A percentile compares a stretch with the other conserved stretches of the same genome.
Conservation (phyloP, 2,329 filamentous ascomycete species). For the Nigrospora osmanthi region DNA sequence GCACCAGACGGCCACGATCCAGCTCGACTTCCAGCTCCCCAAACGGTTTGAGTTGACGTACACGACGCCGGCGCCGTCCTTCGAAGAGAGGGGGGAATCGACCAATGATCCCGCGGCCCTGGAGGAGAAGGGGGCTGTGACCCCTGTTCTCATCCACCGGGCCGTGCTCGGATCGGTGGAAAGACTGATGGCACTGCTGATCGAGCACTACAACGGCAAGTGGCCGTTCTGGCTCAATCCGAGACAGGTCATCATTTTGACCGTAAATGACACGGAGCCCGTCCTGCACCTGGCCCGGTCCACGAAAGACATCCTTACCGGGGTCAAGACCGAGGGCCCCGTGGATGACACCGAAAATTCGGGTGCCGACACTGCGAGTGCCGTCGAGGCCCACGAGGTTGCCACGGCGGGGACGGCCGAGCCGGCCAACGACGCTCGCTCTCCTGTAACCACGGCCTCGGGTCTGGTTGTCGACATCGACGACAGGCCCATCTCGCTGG, state of each 20-base stretch:
- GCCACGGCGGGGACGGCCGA: slow-evolving; percentile 21
- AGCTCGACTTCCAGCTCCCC: slow-evolving; percentile 84
- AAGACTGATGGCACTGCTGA: slow-evolving; percentile 75
- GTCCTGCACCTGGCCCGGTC: slow-evolving; percentile 42
- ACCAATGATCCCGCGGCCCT: slow-evolving; percentile 40
- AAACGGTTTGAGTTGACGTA: slow-evolving; percentile 75
- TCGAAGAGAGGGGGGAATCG: slow-evolving; percentile 44
- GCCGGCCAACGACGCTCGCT: slow-evolving; percentile 19
- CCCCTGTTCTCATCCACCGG: slow-evolving; percentile 75
- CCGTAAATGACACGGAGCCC: slow-evolving; percentile 54
- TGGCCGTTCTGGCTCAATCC: slow-evolving; percentile 91
- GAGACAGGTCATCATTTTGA: slow-evolving; percentile 66
- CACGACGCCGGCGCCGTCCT: slow-evolving; percentile 57
- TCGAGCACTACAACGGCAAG: slow-evolving; percentile 71
- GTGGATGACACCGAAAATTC: slow-evolving; percentile 20
- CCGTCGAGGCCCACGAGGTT: slow-evolving; percentile 65
- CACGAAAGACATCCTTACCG: slow-evolving; percentile 41
- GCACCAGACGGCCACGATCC: slow-evolving; percentile 82
- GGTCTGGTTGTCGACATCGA: slow-evolving; percentile 65
- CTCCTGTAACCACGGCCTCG: slow-evolving; percentile 45
- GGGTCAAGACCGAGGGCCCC: slow-evolving; percentile 24
- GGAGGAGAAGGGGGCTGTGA: slow-evolving; percentile 49
- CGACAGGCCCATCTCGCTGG: slow-evolving; percentile 50
- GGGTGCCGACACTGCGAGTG: slow-evolving; percentile 46
- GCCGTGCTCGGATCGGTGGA: slow-evolving; percentile 81